Conservation (phyloP, 192 early-diverging fungal genomes). For the Gonapodya sp. region DNA sequence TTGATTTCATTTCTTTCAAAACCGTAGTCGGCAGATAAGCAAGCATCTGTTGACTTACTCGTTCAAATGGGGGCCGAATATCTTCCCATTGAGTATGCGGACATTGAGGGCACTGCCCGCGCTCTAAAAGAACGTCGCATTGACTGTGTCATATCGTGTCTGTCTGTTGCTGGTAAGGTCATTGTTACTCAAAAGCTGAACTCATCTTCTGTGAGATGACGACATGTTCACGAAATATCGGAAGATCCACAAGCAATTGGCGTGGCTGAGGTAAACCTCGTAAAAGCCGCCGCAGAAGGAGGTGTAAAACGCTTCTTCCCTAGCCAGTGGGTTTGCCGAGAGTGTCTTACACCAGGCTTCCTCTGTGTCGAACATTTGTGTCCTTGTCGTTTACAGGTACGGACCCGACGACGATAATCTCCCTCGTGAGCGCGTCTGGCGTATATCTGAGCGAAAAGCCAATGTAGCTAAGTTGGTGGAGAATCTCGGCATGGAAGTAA, state of each 20-base stretch:
- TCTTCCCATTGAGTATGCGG: neutral
- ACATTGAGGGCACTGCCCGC: neutral
- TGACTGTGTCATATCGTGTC: neutral
- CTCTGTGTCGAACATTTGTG: too few relatives aligned
- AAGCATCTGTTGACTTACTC: neutral
- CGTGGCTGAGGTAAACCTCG: neutral
- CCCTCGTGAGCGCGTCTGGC: neutral
- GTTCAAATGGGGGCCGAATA: neutral
- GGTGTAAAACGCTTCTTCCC: conserved; percentile 7
- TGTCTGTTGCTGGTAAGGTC: neutral
- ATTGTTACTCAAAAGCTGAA: neutral
- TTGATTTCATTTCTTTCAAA: too few relatives aligned
- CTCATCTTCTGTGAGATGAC: neutral
- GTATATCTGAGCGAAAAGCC: neutral
- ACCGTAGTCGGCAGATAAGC: neutral
- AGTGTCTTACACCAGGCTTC: too few relatives aligned
- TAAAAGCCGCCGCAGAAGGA: neutral
- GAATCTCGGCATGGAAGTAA: neutral
- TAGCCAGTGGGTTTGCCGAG: neutral
- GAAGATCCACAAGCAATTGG: neutral
- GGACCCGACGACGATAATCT: conserved; percentile 10
- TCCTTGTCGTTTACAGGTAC: neutral
- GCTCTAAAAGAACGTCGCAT: neutral
- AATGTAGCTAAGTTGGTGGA: neutral
- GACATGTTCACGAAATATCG: conserved; percentile 6